A percentile compares a stretch with the other conserved stretches of the same genome.
These are phyloP conservation scores for Cladosporium colombiae DNA, from an alignment of 2,329 filamentous ascomycete species.

Conservation along the genomic window DNA sequence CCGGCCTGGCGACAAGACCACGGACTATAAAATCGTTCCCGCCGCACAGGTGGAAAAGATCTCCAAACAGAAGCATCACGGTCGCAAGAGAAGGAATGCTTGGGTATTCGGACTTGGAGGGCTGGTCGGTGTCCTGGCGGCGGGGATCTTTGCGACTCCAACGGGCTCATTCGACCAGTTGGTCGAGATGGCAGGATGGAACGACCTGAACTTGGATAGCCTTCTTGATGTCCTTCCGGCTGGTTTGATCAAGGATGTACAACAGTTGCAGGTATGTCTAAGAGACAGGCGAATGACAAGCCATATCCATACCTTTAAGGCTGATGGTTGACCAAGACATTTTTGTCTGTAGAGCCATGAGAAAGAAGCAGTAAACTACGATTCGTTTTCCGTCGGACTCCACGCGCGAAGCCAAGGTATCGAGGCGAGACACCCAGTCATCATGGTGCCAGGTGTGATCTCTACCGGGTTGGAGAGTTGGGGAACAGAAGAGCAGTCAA, in stretches of 20 bases:
- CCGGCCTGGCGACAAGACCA: constrained; percentile 34
- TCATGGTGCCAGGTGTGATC: constrained; percentile 98
- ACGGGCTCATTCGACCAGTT: constrained; percentile 65
- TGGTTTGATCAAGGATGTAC: constrained; percentile 80
- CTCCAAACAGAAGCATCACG: constrained; percentile 29
- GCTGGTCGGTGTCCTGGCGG: constrained; percentile 84
- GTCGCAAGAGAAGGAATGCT: constrained; percentile 69
- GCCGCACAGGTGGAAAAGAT: constrained; percentile 51
- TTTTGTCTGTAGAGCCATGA: constrained; percentile 68
- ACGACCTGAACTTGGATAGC: constrained; percentile 76
- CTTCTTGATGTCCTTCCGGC: constrained; percentile 86
- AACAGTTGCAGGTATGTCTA: constrained; percentile 75
- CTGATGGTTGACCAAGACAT: constrained; percentile 35
- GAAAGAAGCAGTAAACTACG: constrained; percentile 84
- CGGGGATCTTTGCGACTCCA: constrained; percentile 84
- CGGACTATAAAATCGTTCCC: constrained; percentile 54
- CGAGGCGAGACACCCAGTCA: constrained; percentile 78
- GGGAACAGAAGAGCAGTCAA: constrained; percentile 82
- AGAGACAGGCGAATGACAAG: neutral
- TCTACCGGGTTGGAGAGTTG: constrained; percentile 96
- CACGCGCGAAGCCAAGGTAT: constrained; percentile 81
- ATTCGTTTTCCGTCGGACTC: constrained; percentile 88
- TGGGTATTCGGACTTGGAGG: constrained; percentile 87
- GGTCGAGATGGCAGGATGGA: constrained; percentile 64
- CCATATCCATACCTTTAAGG: constrained; percentile 11